Evolutionary conservation across 2,329 filamentous ascomycete species (phyloP), one percentile per base, ranked within the genome.

Genomic region (Colletotrichum sp.): DNA sequence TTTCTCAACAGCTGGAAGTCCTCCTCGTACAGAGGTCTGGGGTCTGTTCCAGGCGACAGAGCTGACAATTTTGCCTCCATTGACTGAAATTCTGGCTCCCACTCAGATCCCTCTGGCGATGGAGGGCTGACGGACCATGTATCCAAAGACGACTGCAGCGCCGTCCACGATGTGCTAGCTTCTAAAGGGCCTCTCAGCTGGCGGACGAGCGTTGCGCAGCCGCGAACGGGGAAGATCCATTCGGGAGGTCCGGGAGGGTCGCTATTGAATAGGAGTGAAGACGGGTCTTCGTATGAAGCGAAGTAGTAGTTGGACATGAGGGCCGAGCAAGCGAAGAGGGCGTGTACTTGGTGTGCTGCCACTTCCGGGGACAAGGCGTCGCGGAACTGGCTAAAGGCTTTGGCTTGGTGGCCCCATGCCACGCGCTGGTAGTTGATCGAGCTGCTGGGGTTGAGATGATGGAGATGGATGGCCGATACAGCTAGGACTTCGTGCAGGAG

Each of bases 261-360:
- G 2, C 29, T 31, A 6, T 34, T 59, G 18, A 59, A 59, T 3
- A 59, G 2, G 18, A 59, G 57, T 31, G 57, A 59, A 33, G 57
- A 16, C 5, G 57, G 57, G 29, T 59, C 29, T n/a, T 59, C 57
- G 18, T 21, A 59, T 15, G 57, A 27, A 1, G 57, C 57, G 57
- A 59, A 59, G 29, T 59, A 59, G 29, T 59, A 59, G 29, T 59
- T 59, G 18, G 57, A 59, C 57, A 59, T 59, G 57, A 59, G 57
- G 12, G 57, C 57, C 11, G 57, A 59, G 18, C 57, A 59, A n/a
- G 57, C 57, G 29, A 59, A 59, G 16, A 59, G 29, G 18, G 57
- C 57, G 18, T 59, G 57, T 6, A 31, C 57, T 33, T 59, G 57
- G 27, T 33, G 24, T 2, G 11, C 18, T 0, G 57, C 57, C 2